A percentile compares a stretch with the other conserved stretches of the same genome.
Evolutionary conservation across 2,329 filamentous ascomycete species (phyloP).

Genomic region (Metarhizium album): DNA sequence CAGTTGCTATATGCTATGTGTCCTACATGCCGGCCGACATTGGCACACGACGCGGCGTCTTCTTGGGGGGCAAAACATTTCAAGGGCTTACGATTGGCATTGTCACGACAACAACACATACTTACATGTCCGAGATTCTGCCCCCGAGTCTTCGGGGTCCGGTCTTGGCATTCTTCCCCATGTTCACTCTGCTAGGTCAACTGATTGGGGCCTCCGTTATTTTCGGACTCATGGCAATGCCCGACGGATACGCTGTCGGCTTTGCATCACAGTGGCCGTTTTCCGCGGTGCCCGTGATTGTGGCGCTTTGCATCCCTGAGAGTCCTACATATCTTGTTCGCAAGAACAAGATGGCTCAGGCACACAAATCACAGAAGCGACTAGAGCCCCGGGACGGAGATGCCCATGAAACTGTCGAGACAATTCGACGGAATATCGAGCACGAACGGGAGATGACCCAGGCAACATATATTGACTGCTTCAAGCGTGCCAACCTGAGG

Average conservation of each 20-base stretch:
- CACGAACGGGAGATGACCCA: slow-evolving; percentile 22
- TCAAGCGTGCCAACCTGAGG: slow-evolving; percentile 30
- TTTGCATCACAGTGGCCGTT: slow-evolving; percentile 35
- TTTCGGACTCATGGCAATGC: slow-evolving; percentile 18
- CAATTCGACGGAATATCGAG: slow-evolving; percentile 38
- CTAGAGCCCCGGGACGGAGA: slow-evolving; percentile 32
- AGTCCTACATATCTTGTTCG: slow-evolving; percentile 38
- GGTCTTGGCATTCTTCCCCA: slow-evolving; percentile 36
- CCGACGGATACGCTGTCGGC: slow-evolving; percentile 27
- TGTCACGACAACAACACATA: slow-evolving; percentile 30
- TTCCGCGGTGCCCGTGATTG: slow-evolving; percentile 28
- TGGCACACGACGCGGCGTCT: slow-evolving; percentile 23
- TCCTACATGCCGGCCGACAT: slow-evolving; percentile 13
- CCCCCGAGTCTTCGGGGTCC: slow-evolving; percentile 34
- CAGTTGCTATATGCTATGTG: slow-evolving; percentile 21
- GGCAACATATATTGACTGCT: slow-evolving; percentile 31
- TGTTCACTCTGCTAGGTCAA: slow-evolving; percentile 37
- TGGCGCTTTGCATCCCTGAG: slow-evolving; percentile 37
- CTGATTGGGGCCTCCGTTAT: slow-evolving; percentile 33
- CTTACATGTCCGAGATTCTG: slow-evolving; percentile 40
- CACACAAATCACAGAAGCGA: slow-evolving; percentile 34
- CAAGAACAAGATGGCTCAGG: slow-evolving; percentile 25
- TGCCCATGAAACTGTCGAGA: slow-evolving; percentile 28
- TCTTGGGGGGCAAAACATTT: slow-evolving; percentile 34
- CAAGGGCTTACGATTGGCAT: slow-evolving; percentile 34